A percentile compares a stretch with the other conserved stretches of the same genome.
Evolutionary conservation across 768 basidiomycete species (phyloP).

Genomic region (Hygrocybe coccinea): DNA sequence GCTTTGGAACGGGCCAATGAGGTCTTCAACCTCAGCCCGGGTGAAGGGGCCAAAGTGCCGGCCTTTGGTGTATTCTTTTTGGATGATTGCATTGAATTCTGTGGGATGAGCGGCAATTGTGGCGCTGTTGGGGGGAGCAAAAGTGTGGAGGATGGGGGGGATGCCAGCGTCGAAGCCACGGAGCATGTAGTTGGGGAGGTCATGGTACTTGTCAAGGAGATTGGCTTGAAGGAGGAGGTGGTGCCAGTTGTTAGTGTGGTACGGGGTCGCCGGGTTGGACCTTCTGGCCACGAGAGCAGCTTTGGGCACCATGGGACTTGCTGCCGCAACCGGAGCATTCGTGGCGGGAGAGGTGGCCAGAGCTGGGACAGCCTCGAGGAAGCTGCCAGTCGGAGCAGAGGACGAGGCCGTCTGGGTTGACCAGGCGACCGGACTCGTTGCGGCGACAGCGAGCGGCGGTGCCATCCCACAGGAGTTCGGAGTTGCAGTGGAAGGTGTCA

Average conservation of each 20-base stretch:
- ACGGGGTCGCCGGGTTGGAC: conserved; percentile 26
- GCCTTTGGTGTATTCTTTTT: background rate
- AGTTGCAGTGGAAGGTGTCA: conserved; percentile 16
- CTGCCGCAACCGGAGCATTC: conserved; percentile 41
- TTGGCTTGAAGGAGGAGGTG: conserved; percentile 10
- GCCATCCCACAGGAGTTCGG: conserved; percentile 20
- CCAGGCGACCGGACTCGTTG: conserved; percentile 16
- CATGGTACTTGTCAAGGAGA: conserved; percentile 24
- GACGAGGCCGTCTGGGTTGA: conserved; percentile 15
- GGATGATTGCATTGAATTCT: background rate
- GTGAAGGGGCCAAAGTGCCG: conserved; percentile 17
- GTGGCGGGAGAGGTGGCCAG: conserved; percentile 26
- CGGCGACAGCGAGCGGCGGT: conserved; percentile 11
- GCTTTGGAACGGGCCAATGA: conserved; percentile 17
- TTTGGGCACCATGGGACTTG: conserved; percentile 34
- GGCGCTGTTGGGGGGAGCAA: conserved; percentile 29
- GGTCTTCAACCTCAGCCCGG: background rate
- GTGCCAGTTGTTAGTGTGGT: conserved; percentile 30
- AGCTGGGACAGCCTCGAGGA: conserved; percentile 20
- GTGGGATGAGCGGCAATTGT: conserved; percentile 14
- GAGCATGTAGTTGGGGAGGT: conserved; percentile 19
- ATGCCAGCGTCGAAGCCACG: conserved; percentile 35
- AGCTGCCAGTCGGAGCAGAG: conserved; percentile 37
- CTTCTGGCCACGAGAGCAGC: conserved; percentile 34
- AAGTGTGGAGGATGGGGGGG: conserved; percentile 22